Evolutionary conservation across 495 filamentous ascomycete genomes (phyloP).

Genomic region (Penicillium angulare): DNA sequence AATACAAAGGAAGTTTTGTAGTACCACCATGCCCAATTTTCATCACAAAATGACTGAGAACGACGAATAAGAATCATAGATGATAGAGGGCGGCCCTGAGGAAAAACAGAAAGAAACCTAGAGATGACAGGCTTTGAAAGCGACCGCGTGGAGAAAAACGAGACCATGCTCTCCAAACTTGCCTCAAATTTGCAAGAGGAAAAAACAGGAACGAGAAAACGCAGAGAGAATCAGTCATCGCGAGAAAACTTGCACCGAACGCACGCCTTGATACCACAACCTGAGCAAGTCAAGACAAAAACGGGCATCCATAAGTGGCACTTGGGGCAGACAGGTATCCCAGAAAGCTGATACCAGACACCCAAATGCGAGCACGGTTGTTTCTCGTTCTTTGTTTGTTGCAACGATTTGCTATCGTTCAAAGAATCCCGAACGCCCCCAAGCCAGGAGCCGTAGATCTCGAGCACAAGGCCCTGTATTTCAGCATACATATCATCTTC

Average conservation of each 20-base stretch:
- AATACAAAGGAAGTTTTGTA: too few species aligned
- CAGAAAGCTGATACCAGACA: conserved; percentile 28
- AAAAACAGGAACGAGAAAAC: conserved; percentile 1
- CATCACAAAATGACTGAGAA: too few species aligned
- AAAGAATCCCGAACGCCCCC: conserved; percentile 1
- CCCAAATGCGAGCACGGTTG: conserved; percentile 29
- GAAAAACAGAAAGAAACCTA: too few species aligned
- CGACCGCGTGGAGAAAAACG: too few species aligned
- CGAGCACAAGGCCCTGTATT: too few species aligned
- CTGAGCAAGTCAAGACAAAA: conserved; percentile 30
- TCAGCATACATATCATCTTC: too few species aligned
- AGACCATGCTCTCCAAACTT: too few species aligned
- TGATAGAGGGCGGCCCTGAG: too few species aligned
- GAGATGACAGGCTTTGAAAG: too few species aligned
- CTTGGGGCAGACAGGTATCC: conserved; percentile 18
- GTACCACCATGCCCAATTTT: too few species aligned
- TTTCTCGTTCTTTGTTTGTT: background rate
- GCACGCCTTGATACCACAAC: conserved; percentile 32
- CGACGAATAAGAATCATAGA: too few species aligned
- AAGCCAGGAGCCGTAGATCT: background rate
- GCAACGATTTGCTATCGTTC: background rate
- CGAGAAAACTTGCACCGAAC: conserved; percentile 31
- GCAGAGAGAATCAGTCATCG: too few species aligned
- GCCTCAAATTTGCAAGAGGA: background rate
- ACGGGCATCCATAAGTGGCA: conserved; percentile 35